Evolutionary conservation across 441 rosid species (phyloP).

Genomic region (Capsella rubella): DNA sequence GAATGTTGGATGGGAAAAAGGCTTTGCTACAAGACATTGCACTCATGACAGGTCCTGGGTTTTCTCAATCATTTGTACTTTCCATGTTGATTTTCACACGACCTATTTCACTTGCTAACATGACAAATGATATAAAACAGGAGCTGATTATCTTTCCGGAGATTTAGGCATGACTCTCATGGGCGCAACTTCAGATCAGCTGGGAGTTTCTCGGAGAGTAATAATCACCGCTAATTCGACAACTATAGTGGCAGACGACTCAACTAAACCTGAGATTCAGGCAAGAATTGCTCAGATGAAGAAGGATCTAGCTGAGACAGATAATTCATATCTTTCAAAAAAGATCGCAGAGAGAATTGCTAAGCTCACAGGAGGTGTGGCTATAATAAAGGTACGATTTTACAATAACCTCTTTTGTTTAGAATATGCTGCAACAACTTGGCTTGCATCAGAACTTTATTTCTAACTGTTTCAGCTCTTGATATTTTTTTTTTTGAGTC

Average conservation of each 20-base stretch:
- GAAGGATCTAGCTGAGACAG: conserved; percentile 83
- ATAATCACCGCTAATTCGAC: conserved; percentile 73
- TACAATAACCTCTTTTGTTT: conserved; percentile 7
- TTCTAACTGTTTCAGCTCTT: conserved; percentile 1
- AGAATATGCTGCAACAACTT: conserved; percentile 10
- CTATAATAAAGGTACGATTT: conserved; percentile 72
- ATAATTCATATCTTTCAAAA: conserved; percentile 58
- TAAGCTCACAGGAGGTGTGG: conserved; percentile 81
- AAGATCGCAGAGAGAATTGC: conserved; percentile 89
- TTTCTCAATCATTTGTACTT: conserved; percentile 2
- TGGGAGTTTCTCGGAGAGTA: conserved; percentile 77
- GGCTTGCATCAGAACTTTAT: not conserved
- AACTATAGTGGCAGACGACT: conserved; percentile 80
- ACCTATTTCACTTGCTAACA: conserved; percentile 16
- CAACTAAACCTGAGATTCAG: conserved; percentile 86
- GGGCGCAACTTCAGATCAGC: conserved; percentile 82
- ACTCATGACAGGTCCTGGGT: conserved; percentile 75
- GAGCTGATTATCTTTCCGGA: conserved; percentile 81
- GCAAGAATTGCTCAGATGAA: conserved; percentile 87
- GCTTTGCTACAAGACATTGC: conserved; percentile 94
- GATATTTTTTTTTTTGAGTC: conserved; percentile 1
- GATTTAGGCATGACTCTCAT: conserved; percentile 66
- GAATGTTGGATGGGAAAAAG: conserved; percentile 81
- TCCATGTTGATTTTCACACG: not conserved
- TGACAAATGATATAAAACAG: conserved; percentile 43